These are phyloP conservation scores for Melanogaster broomeanus DNA, from an alignment of 768 basidiomycete species.

Conservation along the genomic window DNA sequence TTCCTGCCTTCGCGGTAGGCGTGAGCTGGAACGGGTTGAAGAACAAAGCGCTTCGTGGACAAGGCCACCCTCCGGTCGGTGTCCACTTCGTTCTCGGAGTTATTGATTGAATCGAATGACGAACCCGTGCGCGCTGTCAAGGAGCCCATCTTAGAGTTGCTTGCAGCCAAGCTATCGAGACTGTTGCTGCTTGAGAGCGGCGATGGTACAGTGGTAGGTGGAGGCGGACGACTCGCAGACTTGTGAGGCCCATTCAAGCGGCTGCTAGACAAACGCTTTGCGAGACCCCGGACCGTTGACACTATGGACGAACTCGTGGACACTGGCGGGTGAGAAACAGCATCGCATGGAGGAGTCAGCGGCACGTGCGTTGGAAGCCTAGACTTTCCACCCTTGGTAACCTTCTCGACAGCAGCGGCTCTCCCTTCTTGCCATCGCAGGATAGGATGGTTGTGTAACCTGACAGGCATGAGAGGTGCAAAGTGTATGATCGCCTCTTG, in stretches of 20 bases:
- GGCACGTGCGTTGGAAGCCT: constrained; percentile 50
- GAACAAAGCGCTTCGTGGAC: constrained; percentile 42
- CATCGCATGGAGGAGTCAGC: constrained; percentile 43
- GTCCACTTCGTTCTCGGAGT: constrained; percentile 49
- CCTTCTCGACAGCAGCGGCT: constrained; percentile 53
- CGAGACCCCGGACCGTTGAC: constrained; percentile 59
- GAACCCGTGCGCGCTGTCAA: constrained; percentile 65
- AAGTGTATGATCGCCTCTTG: constrained; percentile 72
- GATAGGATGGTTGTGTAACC: constrained; percentile 15
- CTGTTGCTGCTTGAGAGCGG: constrained; percentile 42
- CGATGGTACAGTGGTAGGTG: constrained; percentile 21
- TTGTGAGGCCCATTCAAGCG: constrained; percentile 35
- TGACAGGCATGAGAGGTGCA: constrained; percentile 58
- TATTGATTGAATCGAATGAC: constrained; percentile 50
- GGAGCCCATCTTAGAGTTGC: constrained; percentile 61
- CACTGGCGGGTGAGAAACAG: constrained; percentile 20
- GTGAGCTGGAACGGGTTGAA: constrained; percentile 49
- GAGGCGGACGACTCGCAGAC: constrained; percentile 16
- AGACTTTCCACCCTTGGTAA: constrained; percentile 53
- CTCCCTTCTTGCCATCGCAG: constrained; percentile 45
- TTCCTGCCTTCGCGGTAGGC: constrained; percentile 44
- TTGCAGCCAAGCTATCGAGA: constrained; percentile 45
- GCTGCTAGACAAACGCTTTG: constrained; percentile 53
- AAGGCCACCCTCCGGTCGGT: constrained; percentile 18
- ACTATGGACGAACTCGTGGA: constrained; percentile 40